Evolutionary conservation across 129 eudicot genomes (phyloP).

Genomic region (Pseudognaphalium luteoalbum): DNA sequence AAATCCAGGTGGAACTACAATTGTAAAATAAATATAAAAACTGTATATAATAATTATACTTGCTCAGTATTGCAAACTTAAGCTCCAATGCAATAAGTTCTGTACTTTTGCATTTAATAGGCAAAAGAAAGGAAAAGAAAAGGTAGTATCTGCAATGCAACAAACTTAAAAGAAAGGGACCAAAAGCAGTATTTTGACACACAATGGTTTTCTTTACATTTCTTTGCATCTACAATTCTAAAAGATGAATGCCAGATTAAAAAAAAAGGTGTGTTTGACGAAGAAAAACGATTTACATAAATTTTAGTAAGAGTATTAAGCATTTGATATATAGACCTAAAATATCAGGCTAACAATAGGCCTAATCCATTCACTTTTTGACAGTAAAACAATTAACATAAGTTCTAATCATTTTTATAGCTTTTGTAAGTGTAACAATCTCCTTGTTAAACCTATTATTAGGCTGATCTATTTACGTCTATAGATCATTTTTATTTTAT

Average conservation of each 20-base stretch:
- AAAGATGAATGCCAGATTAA: neutral
- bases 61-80: neutral
- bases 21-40: neutral
- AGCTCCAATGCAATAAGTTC: neutral
- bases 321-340: neutral
- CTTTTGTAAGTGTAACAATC: neutral
- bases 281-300: neutral
- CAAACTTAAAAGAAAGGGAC: neutral
- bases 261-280: neutral
- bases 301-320: neutral
- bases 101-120: neutral
- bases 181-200: neutral
- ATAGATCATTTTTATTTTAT: neutral
- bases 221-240: neutral
- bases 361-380: neutral
- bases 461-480: neutral
- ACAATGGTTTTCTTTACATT: neutral
- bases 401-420: neutral
- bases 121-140: neutral
- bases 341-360: neutral
- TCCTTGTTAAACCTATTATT: neutral
- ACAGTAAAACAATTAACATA: neutral
- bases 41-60: neutral
- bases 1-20: neutral
- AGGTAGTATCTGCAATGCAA: neutral